These are phyloP conservation scores for Aureobasidium sp. DNA, from an alignment of 2,329 filamentous ascomycete species.

Conservation along the genomic window DNA sequence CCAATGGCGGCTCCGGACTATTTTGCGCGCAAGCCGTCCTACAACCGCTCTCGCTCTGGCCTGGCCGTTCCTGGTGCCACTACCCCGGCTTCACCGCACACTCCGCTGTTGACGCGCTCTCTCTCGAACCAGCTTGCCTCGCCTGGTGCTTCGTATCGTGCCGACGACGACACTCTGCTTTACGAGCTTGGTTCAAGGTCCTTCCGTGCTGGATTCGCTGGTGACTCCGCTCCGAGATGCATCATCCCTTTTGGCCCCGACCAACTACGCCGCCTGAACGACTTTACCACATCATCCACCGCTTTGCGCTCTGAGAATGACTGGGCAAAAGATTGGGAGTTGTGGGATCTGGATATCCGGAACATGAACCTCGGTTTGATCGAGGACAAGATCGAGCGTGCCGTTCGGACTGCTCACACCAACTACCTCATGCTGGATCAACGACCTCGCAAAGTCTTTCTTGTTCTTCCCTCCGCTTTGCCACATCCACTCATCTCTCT, in stretches of 20 bases:
- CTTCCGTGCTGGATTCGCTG: slow-evolving; percentile 76
- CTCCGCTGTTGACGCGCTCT: slow-evolving; percentile 50
- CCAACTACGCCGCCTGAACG: slow-evolving; percentile 66
- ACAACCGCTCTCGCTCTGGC: neutral
- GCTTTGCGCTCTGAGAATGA: slow-evolving; percentile 51
- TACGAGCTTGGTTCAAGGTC: slow-evolving; percentile 75
- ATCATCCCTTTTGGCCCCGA: slow-evolving; percentile 65
- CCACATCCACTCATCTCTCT: slow-evolving; percentile 71
- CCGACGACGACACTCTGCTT: slow-evolving; percentile 69
- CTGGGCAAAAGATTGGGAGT: slow-evolving; percentile 59
- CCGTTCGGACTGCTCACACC: slow-evolving; percentile 70
- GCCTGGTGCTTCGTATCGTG: slow-evolving; percentile 46
- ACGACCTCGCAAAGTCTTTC: slow-evolving; percentile 53
- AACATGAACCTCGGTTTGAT: slow-evolving; percentile 68
- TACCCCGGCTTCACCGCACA: slow-evolving; percentile 44
- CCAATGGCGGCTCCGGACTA: slow-evolving; percentile 11
- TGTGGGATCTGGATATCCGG: slow-evolving; percentile 71
- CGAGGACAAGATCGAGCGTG: slow-evolving; percentile 77
- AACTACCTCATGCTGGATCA: slow-evolving; percentile 65
- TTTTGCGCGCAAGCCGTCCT: slow-evolving; percentile 8
- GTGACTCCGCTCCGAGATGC: slow-evolving; percentile 67
- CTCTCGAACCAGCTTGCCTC: slow-evolving; percentile 51
- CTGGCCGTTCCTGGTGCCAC: slow-evolving; percentile 38
- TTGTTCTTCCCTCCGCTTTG: slow-evolving; percentile 68
- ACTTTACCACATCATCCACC: slow-evolving; percentile 50